Base-by-base conservation (phyloP, 148 eudicot genomes). In the Limonium bicolor region DNA sequence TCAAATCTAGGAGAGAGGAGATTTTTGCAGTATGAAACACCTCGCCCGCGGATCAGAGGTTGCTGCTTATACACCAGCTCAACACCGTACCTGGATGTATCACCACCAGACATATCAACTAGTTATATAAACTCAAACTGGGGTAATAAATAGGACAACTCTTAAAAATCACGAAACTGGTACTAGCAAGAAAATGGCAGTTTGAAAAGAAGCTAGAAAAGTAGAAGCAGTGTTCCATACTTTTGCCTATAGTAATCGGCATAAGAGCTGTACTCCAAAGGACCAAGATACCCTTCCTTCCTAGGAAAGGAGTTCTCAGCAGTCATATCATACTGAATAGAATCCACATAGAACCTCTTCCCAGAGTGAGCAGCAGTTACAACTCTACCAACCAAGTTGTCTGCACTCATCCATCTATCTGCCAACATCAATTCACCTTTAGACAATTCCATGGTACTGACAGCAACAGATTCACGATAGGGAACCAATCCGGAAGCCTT, bases 301-400 rank as follows among this genome's bases (percentile, higher is more conserved):
- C 94, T 78, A 0, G 97, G 97, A 48, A 90, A 90, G 46, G 97
- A 80, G 52, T 80, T 80, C 66, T 80, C 95, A 1, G 97, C 93
- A 42, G 87, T 84, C 93, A 90, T 84, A 55, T 90, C 97, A 66
- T 59, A 68, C 11, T 90, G 75, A 24, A 90, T 64, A 44, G 93
- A 90, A 57, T 90, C 93, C 34, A 90, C 95, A 63, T 74, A 90
- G 58, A 90, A 90, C 64, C 97, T 80, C 75, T 90, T 90, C 46
- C 97, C 97, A 28, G 97, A 90, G 57, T 90, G 97, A 60, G 97
- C 97, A 58, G 97, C 95, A 34, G 97, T 90, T 42, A 90, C 82
- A 48, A 90, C 75, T 73, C 58, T 90, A 27, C 95, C 97, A 8
- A 77, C 70, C 62, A 90, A 60, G 59, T 80, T 77, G 34, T 80